Base-by-base conservation (phyloP, 2,329 filamentous ascomycete species). In the Fusarium sp. region DNA sequence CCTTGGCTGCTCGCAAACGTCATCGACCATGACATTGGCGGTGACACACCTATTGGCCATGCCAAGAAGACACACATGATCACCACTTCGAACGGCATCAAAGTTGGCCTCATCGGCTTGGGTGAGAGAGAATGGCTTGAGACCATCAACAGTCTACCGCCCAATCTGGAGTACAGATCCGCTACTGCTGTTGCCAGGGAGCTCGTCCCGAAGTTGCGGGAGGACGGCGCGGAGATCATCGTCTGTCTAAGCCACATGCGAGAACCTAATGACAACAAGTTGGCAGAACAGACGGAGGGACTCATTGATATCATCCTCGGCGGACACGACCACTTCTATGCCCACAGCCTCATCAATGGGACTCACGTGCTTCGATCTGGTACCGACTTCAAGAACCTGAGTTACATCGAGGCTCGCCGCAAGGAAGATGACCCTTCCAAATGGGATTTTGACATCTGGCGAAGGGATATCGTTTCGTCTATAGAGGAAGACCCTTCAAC, bases 1-100 rank as follows among this genome's bases (percentile, higher is more conserved):
- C 94, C 94, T 7, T 97, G 95, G 94, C 88, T 97, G 4, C 87
- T 97, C 21, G 94, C 94, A 73, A 97, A 97, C 80, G 92, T 97
- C 14, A 85, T 96, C 31, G 94, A 98, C 81, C 93, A 93, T 3
- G 93, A 91, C 0, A 85, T 97, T 16, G 94, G 94, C 41, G 88
- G 93, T 4, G 85, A 89, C 56, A 89, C 93, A 1, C 90, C 94
- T 7, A 88, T 97, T 35, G 94, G 91, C 19, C 90, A 94, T 75
- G 93, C 92, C 61, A 86, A 89, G 74, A 91, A 91, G 78, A 96
- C 93, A 0, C 86, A 90, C 69, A 93, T 97, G 84, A 82, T 97
- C 62, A 94, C 91, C 6, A 86, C 93, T 1, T 94, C 92, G 16
- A 95, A 95, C 80, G 94, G 94, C 29, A 87, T 97, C 81, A 96